Evolutionary conservation across 306 rosid genomes (phyloP).

Genomic region (Prunus armeniaca): DNA sequence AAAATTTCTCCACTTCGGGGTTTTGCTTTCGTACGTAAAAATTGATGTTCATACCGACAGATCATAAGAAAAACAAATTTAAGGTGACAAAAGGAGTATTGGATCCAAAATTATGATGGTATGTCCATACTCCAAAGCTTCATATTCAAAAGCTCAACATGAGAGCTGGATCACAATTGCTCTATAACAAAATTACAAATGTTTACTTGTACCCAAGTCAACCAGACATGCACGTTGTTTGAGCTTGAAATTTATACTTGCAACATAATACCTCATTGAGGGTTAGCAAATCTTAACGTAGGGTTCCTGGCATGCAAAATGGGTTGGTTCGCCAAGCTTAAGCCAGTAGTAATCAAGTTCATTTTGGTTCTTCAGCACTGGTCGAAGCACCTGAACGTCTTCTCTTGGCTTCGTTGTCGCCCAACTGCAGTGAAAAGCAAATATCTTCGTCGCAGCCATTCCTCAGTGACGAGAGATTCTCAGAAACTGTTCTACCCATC

Average conservation of each 20-base stretch:
- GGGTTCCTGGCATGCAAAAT: background rate
- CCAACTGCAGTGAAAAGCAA: slow-evolving; percentile 80
- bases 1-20: too few relatives aligned
- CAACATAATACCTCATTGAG: slow-evolving; percentile 15
- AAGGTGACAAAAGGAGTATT: too few relatives aligned
- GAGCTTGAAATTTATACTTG: slow-evolving; percentile 27
- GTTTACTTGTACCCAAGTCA: background rate
- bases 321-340: slow-evolving; percentile 29
- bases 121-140: background rate
- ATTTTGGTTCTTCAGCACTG: slow-evolving; percentile 62
- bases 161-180: slow-evolving; percentile 4
- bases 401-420: slow-evolving; percentile 92
- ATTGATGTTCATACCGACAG: too few relatives aligned
- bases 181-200: slow-evolving; percentile 13
- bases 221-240: slow-evolving; percentile 18
- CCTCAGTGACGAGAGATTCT: slow-evolving; percentile 72
- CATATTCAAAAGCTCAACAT: background rate
- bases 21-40: too few relatives aligned
- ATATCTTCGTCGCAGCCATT: slow-evolving; percentile 69
- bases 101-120: background rate
- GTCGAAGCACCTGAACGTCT: slow-evolving; percentile 78
- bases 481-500: slow-evolving; percentile 44
- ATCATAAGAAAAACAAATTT: too few relatives aligned
- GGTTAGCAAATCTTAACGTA: slow-evolving; percentile 20
- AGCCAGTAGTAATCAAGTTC: slow-evolving; percentile 19